Conservation (phyloP, 306 rosid genomes). For the Lathyrus sativus region DNA sequence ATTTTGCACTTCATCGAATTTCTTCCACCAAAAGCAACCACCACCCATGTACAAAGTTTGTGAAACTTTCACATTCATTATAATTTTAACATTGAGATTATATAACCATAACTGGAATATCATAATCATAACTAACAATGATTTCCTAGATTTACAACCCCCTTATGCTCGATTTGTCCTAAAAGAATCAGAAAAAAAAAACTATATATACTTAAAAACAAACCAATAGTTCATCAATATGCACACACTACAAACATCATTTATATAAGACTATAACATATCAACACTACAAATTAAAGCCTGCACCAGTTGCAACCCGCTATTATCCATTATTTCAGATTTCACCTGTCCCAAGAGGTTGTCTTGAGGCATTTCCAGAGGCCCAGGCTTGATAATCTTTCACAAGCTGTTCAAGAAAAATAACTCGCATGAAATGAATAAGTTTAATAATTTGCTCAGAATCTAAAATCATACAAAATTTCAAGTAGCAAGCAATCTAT, state of each 20-base stretch:
- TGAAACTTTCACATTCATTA: slow-evolving; percentile 1
- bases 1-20: background rate
- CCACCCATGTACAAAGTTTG: background rate
- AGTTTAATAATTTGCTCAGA: background rate
- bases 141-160: slow-evolving; percentile 1
- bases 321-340: slow-evolving; percentile 37
- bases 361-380: slow-evolving; percentile 55
- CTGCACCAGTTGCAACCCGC: slow-evolving; percentile 30
- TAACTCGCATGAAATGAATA: slow-evolving; percentile 6
- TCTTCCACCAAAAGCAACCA: slow-evolving; percentile 1
- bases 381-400: slow-evolving; percentile 97
- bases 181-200: slow-evolving; percentile 14
- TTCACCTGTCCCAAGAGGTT: slow-evolving; percentile 63
- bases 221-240: slow-evolving; percentile 17
- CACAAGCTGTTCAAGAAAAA: slow-evolving; percentile 65
- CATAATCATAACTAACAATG: slow-evolving; percentile 10
- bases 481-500: slow-evolving; percentile 16
- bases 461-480: slow-evolving; percentile 29
- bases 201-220: slow-evolving; percentile 1
- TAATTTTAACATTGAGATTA: slow-evolving; percentile 8
- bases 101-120: slow-evolving; percentile 29
- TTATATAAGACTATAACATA: slow-evolving; percentile 28
- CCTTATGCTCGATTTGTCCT: background rate
- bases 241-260: slow-evolving; percentile 12
- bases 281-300: slow-evolving; percentile 21